phyloP scores from a whole-genome alignment of 2,329 filamentous ascomycete species.

The Gnomoniopsis smithogilvyi region DNA sequence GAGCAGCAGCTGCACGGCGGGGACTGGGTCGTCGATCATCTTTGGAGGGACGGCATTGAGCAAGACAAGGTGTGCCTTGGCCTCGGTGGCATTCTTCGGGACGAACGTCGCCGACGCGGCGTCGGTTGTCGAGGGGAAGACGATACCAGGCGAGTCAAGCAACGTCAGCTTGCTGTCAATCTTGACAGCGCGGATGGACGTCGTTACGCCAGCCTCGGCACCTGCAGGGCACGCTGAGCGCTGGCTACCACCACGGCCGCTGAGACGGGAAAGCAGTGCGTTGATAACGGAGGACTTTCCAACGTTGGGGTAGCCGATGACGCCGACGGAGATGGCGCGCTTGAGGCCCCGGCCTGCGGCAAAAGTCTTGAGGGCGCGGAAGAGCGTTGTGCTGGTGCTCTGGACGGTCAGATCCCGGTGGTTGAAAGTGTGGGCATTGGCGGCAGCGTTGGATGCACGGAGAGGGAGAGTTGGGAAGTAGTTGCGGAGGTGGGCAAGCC shows the following conservation, averaged over 20 bases:
- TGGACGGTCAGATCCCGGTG: conserved; percentile 86
- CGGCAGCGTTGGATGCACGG: conserved; percentile 75
- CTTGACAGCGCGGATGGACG: conserved; percentile 83
- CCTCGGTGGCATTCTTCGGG: conserved; percentile 62
- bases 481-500: conserved; percentile 79
- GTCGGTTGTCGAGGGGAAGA: conserved; percentile 70
- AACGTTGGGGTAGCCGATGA: conserved; percentile 94
- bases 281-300: conserved; percentile 98
- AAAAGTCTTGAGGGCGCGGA: conserved; percentile 87
- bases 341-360: conserved; percentile 81
- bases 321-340: conserved; percentile 84
- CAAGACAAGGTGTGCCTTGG: conserved; percentile 80
- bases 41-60: conserved; percentile 91
- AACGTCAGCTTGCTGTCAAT: conserved; percentile 92
- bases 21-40: conserved; percentile 89
- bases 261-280: conserved; percentile 75
- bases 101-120: conserved; percentile 36
- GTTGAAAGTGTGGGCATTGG: conserved; percentile 88
- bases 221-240: conserved; percentile 77
- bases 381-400: conserved; percentile 78
- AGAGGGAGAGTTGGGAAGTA: conserved; percentile 91
- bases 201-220: conserved; percentile 90
- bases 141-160: conserved; percentile 90
- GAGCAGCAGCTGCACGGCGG: conserved; percentile 81
- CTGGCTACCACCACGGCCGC: conserved; percentile 57